A percentile compares a stretch with the other conserved stretches of the same genome.
Conservation (phyloP, 306 rosid genomes). For the Vicia sativa region DNA sequence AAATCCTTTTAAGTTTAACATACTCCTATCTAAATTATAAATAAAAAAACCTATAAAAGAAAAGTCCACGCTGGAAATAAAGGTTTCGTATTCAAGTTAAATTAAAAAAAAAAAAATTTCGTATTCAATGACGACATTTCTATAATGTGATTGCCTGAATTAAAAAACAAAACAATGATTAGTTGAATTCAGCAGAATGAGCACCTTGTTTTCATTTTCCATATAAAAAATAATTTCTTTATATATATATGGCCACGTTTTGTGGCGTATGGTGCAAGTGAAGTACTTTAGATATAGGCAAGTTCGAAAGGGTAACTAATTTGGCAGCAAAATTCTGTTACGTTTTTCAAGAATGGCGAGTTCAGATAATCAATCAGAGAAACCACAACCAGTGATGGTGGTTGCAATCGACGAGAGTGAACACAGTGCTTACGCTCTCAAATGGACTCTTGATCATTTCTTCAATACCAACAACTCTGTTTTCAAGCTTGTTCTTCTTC, state of each 20-base stretch:
- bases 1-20: too few species aligned
- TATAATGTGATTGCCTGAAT: neutral
- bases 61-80: too few species aligned
- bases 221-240: neutral
- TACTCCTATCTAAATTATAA: too few species aligned
- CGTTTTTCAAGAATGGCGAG: constrained; percentile 31
- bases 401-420: constrained; percentile 81
- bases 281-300: neutral
- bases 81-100: too few species aligned
- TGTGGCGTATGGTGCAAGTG: neutral
- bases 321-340: neutral
- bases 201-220: constrained; percentile 2
- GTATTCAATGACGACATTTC: neutral
- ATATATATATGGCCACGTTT: neutral
- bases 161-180: neutral
- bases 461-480: constrained; percentile 33
- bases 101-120: neutral
- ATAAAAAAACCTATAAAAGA: too few species aligned
- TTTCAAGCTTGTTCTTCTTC: constrained; percentile 68
- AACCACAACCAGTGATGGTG: constrained; percentile 66
- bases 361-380: constrained; percentile 38
- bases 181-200: neutral
- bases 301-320: neutral
- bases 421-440: constrained; percentile 55
- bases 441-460: constrained; percentile 67